phyloP scores from a whole-genome alignment of 805 yeast species.

The Hanseniaspora occidentalis region DNA sequence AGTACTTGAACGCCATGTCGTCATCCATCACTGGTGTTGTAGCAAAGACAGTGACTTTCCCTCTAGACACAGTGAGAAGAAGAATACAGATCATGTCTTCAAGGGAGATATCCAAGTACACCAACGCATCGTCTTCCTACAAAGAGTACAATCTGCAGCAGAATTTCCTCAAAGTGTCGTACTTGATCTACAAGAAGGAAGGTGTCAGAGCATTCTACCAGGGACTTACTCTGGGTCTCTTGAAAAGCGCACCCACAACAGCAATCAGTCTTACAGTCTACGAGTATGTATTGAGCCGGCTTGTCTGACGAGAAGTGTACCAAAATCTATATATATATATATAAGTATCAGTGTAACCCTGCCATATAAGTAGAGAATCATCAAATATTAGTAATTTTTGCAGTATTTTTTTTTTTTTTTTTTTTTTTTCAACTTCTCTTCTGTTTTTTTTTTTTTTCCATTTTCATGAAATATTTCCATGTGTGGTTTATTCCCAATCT shows the following conservation, averaged over 20 bases:
- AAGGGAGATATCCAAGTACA: constrained; percentile 12
- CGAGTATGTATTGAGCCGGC: constrained; percentile 27
- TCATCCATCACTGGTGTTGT: constrained; percentile 62
- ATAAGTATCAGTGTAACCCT: too few species aligned
- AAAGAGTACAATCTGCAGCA: constrained; percentile 8
- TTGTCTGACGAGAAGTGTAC: constrained; percentile 7
- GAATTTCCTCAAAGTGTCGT: constrained; percentile 22
- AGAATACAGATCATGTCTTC: constrained; percentile 49
- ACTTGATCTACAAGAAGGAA: constrained; percentile 35
- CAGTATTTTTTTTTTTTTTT: background rate
- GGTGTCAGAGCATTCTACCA: constrained; percentile 62
- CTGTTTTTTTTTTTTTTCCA: background rate
- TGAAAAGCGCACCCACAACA: constrained; percentile 70
- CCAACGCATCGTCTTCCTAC: constrained; percentile 12
- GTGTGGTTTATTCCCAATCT: too few species aligned
- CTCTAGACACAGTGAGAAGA: constrained; percentile 73
- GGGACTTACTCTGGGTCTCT: constrained; percentile 57
- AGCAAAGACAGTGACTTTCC: constrained; percentile 68
- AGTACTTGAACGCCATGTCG: constrained; percentile 41
- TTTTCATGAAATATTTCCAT: background rate
- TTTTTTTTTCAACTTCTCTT: background rate
- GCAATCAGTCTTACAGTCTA: constrained; percentile 58
- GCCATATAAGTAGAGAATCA: too few species aligned
- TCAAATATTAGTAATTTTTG: background rate
- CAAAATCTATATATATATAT: too few species aligned